phyloP scores from a whole-genome alignment of 2,329 filamentous ascomycete species.

The Aphanocladium album region DNA sequence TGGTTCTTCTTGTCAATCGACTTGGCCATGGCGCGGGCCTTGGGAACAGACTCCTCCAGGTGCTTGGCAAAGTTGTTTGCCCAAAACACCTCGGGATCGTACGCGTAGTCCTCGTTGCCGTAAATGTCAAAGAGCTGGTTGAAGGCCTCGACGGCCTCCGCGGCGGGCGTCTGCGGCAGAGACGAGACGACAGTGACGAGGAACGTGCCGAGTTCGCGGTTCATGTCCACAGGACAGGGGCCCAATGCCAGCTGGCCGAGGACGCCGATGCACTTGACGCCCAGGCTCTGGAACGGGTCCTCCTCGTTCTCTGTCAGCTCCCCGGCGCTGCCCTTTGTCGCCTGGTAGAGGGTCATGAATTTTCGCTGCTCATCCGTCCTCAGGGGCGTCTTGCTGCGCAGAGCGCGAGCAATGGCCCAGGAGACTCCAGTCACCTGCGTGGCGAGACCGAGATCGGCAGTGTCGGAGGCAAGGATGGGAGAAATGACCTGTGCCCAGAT shows the following conservation, averaged over 20 bases:
- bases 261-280: slow-evolving; percentile 63
- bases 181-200: slow-evolving; percentile 50
- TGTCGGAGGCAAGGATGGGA: slow-evolving; percentile 55
- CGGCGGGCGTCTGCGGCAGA: slow-evolving; percentile 48
- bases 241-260: slow-evolving; percentile 58
- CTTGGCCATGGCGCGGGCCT: slow-evolving; percentile 53
- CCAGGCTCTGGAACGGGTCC: slow-evolving; percentile 57
- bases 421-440: slow-evolving; percentile 59
- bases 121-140: slow-evolving; percentile 66
- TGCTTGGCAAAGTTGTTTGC: slow-evolving; percentile 54
- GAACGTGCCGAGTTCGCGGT: slow-evolving; percentile 60
- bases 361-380: slow-evolving; percentile 51
- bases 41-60: slow-evolving; percentile 49
- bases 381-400: slow-evolving; percentile 43
- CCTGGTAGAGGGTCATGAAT: slow-evolving; percentile 62
- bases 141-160: slow-evolving; percentile 58
- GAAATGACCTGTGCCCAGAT: slow-evolving; percentile 56
- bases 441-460: slow-evolving; percentile 57
- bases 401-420: slow-evolving; percentile 57
- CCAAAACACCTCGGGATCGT: slow-evolving; percentile 61
- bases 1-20: slow-evolving; percentile 55
- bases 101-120: slow-evolving; percentile 52
- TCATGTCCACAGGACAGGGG: slow-evolving; percentile 47
- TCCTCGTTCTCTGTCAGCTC: slow-evolving; percentile 27
- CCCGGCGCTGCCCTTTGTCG: slow-evolving; percentile 36